A percentile compares a stretch with the other conserved stretches of the same genome.
phyloP scores from a whole-genome alignment of 2,329 filamentous ascomycete genomes.

The Lasiodiplodia gonubiensis region DNA sequence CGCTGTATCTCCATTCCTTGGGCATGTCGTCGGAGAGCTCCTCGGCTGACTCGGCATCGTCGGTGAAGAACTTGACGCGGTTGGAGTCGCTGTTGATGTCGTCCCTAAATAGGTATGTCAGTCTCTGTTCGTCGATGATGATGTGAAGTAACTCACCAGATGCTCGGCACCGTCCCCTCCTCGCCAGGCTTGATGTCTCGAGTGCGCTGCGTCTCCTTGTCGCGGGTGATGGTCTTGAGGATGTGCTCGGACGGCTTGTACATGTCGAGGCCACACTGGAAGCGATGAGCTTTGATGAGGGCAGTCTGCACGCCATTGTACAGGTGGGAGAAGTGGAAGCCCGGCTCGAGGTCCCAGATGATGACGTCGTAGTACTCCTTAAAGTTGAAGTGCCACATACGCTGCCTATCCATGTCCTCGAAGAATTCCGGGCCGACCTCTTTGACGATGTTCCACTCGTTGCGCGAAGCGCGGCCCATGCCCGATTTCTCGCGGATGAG shows the following conservation, averaged over 20 bases:
- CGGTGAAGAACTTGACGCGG: conserved; percentile 15
- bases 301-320: conserved; percentile 43
- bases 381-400: conserved; percentile 50
- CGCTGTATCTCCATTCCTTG: conserved; percentile 41
- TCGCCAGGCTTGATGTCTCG: conserved; percentile 48
- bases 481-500: conserved; percentile 48
- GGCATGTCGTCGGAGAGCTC: conserved; percentile 36
- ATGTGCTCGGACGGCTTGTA: conserved; percentile 44
- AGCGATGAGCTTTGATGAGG: conserved; percentile 47
- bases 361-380: conserved; percentile 53
- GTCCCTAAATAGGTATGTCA: conserved; percentile 32
- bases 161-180: conserved; percentile 34
- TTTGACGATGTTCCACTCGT: conserved; percentile 45
- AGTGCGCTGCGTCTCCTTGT: conserved; percentile 42
- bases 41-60: conserved; percentile 8
- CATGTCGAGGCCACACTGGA: conserved; percentile 38
- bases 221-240: conserved; percentile 45
- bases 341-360: conserved; percentile 49
- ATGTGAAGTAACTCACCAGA: conserved; percentile 34
- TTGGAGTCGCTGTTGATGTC: conserved; percentile 37
- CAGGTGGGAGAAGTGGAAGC: conserved; percentile 38
- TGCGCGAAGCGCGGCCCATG: conserved; percentile 47
- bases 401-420: conserved; percentile 45
- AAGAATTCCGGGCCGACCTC: conserved; percentile 48
- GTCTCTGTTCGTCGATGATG: not conserved